phyloP scores from a whole-genome alignment of 2,329 filamentous ascomycete species.

The Diplocarpon rosae region DNA sequence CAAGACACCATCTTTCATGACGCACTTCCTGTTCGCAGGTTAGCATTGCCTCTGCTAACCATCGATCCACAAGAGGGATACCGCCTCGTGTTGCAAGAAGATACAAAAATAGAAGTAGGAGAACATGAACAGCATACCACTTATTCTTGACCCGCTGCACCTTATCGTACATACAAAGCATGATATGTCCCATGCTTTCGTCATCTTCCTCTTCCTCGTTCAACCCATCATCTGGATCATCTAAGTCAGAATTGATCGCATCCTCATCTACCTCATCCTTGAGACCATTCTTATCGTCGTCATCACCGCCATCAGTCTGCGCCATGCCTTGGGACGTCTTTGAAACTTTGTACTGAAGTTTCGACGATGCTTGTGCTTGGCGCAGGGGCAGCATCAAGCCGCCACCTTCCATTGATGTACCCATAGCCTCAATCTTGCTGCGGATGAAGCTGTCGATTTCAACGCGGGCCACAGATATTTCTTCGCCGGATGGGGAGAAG shows the following conservation, averaged over 20 bases:
- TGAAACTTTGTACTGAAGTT: conserved; percentile 26
- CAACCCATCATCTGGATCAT: conserved; percentile 80
- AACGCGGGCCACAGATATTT: conserved; percentile 44
- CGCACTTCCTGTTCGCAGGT: conserved; percentile 66
- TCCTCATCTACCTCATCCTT: conserved; percentile 67
- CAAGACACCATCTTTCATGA: conserved; percentile 89
- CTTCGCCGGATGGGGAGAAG: conserved; percentile 41
- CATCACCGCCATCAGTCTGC: conserved; percentile 49
- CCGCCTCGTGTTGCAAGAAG: background rate
- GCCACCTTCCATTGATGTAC: conserved; percentile 60
- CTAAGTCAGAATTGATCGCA: conserved; percentile 95
- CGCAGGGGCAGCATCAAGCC: conserved; percentile 63
- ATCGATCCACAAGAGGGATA: too few relatives aligned
- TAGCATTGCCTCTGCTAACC: too few relatives aligned
- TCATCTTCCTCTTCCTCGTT: conserved; percentile 82
- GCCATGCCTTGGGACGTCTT: conserved; percentile 21
- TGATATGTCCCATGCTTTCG: conserved; percentile 74
- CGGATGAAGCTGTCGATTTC: conserved; percentile 62
- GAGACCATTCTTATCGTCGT: conserved; percentile 46
- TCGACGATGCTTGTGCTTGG: conserved; percentile 28
- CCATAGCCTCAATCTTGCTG: conserved; percentile 52
- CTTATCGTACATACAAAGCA: conserved; percentile 99
- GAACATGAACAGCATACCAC: conserved; percentile 46
- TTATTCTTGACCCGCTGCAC: conserved; percentile 99
- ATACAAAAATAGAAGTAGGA: background rate